phyloP scores from a whole-genome alignment of 164 flowering plant species.

The Houttuynia cordata region DNA sequence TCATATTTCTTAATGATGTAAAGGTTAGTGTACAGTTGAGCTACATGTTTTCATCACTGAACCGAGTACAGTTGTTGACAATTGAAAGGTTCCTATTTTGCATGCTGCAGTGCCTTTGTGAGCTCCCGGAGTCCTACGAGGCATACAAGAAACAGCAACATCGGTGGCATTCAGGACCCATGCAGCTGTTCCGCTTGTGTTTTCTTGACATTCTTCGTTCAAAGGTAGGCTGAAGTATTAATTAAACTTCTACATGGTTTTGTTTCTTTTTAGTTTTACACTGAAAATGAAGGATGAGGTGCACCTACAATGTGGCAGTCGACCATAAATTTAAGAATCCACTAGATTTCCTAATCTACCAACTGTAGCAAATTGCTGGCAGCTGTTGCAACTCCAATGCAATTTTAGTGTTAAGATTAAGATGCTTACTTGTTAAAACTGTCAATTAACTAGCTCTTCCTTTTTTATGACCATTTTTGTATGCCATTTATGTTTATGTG shows the following conservation, averaged over 20 bases:
- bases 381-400: too few species aligned
- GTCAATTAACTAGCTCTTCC: too few species aligned
- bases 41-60: neutral
- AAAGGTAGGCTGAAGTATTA: constrained; percentile 33
- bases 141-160: constrained; percentile 97
- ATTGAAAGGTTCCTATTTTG: neutral
- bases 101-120: constrained; percentile 70
- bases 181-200: constrained; percentile 90
- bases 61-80: neutral
- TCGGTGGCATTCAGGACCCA: constrained; percentile 99
- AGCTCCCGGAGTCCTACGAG: constrained; percentile 93
- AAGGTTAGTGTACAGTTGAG: constrained; percentile 35
- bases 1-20: constrained; percentile 84
- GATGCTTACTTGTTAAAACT: too few species aligned
- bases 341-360: too few species aligned
- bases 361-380: too few species aligned
- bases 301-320: too few species aligned
- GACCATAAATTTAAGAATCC: too few species aligned
- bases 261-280: neutral
- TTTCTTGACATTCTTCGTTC: constrained; percentile 60
- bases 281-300: too few species aligned
- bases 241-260: neutral
- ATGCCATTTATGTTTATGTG: too few species aligned
- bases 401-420: too few species aligned
- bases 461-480: too few species aligned